Base-by-base conservation (phyloP, 768 basidiomycete genomes). In the Leccinellum albellum region DNA sequence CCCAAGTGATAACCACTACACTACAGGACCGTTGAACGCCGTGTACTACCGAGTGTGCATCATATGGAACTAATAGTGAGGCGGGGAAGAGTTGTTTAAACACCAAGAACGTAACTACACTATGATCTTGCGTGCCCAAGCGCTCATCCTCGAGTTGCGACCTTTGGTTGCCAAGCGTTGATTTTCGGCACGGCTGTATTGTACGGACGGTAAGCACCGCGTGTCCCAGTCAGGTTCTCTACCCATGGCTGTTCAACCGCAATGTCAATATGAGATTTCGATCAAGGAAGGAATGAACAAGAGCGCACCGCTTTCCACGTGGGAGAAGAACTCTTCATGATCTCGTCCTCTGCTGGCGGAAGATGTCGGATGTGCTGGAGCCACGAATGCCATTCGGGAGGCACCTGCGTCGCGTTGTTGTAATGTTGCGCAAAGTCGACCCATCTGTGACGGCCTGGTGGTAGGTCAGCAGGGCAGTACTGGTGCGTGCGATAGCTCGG, bases 361-460 rank as follows among this genome's bases (percentile, higher is more conserved):
- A 86, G 83, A 62, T 86, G 82, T 50, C 96, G 89, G 65, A 96
- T 97, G 68, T 97, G 94, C 10, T 82, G 80, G 35, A 98, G 75
- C 95, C 95, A 98, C 5, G 94, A 86, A 76, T 97, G 96, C 96
- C 96, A 98, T 74, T 96, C 94, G 1, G 95, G 83, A 15, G 94
- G 91, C 33, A 97, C 87, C 77, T 99, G 96, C 0, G 91, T 82
- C n/a, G 91, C 92, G 66, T 98, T 89, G 74, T 80, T 87, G 60
- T 94, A 84, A 68, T 94, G 91, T 84, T 97, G 94, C 17, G 88
- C 81, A 66, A 82, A 93, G 76, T 98, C 96, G 44, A 98, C 86
- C 96, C 96, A 98, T 73, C 96, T 84, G 70, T 97, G 94, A 64
- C 96, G 91, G 66, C 95, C 94, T 91, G 70, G 13, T 47, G 2